Evolutionary conservation across 2,329 filamentous ascomycete species (phyloP).

Genomic region (Fusarium brevicatenulatum): DNA sequence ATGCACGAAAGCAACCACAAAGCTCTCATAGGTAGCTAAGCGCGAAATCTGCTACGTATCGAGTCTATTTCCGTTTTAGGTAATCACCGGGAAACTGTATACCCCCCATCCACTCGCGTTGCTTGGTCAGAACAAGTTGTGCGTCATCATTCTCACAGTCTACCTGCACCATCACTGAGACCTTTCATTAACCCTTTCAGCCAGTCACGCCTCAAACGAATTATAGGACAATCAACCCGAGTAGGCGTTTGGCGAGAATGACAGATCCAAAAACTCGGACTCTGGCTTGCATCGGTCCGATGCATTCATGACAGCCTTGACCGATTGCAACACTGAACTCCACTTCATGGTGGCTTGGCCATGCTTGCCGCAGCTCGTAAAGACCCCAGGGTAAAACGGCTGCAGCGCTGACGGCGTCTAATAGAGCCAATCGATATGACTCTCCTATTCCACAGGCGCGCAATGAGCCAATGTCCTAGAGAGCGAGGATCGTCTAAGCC

Average conservation of each 20-base stretch:
- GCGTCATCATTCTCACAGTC: constrained; percentile 5
- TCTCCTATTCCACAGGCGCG: constrained; percentile 36
- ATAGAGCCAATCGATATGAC: constrained; percentile 44
- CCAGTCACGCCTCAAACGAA: neutral
- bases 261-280: constrained; percentile 20
- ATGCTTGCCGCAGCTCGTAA: constrained; percentile 34
- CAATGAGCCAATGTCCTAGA: constrained; percentile 20
- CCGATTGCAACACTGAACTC: constrained; percentile 22
- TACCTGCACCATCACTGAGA: neutral
- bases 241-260: constrained; percentile 3
- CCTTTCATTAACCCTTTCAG: neutral
- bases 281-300: constrained; percentile 25
- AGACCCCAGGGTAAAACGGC: constrained; percentile 6
- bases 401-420: constrained; percentile 44
- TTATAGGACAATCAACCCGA: neutral
- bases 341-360: constrained; percentile 30
- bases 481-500: constrained; percentile 25
- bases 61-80: constrained; percentile 15
- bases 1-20: constrained; percentile 33
- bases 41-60: constrained; percentile 8
- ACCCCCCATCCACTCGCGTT: constrained; percentile 4
- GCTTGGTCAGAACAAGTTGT: neutral
- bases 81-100: constrained; percentile 25
- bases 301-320: constrained; percentile 23
- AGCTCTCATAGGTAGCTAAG: constrained; percentile 16